Evolutionary conservation across 2,329 filamentous ascomycete species (phyloP), one percentile per base, ranked within the genome.

Genomic region (Pestalotiopsis sp.): DNA sequence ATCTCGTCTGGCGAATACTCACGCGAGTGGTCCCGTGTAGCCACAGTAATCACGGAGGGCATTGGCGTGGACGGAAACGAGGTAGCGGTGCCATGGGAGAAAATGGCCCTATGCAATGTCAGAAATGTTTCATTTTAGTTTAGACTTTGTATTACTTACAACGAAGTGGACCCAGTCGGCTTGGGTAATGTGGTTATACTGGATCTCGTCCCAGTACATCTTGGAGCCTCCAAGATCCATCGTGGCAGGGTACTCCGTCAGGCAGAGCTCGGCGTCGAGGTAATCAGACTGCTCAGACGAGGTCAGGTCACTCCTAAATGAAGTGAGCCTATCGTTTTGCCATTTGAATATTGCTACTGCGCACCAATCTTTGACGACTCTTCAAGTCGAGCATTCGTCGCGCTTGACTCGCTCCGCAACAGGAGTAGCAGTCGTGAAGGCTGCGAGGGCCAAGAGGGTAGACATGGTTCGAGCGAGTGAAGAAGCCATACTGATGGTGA

Each of bases 81-180:
- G 59, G 9, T 58, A 57, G 40, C 49, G 56, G 38, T 66, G 45
- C 65, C 65, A 59, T 11, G 65, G 65, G 14, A 66, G 52, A n/a
- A 66, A 66, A 20, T 45, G 45, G 20, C 49, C 65, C 65, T 66
- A 25, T 4, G n/a, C 12, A 17, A 20, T 57, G n/a, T 41, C 14
- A 41, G 40, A 11, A 14, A 14, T 41, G 14, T 41, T 41, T 13
- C 38, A 27, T 27, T 27, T 27, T 27, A 27, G 27, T 27, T 27
- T 27, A 27, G 27, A 4, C 27, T 27, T 27, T 27, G 27, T 27
- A 27, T 27, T 41, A 41, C 40, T 41, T 11, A 41, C 40, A 41
- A 41, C 40, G 6, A 41, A 41, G 7, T 64, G 61, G 4, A 52
- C 20, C 14, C n/a, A 64, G 40, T 64, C 40, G 1, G 17, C 31